phyloP scores from a whole-genome alignment of 2,329 filamentous ascomycete species.

The Sclerotinia minor region DNA sequence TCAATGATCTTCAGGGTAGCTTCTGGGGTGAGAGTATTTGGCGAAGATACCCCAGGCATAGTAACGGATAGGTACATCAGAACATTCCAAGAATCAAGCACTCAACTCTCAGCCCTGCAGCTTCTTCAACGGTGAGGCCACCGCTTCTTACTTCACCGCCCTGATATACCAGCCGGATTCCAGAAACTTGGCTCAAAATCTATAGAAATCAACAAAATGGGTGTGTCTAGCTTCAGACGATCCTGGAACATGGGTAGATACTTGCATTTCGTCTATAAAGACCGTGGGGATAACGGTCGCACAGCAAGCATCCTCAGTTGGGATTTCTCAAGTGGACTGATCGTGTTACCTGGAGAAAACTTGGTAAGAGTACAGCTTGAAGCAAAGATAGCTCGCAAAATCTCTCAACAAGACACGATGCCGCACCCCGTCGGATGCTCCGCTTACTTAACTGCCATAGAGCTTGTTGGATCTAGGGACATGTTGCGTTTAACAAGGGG shows the following conservation, averaged over 20 bases:
- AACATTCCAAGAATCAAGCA: slow-evolving; percentile 25
- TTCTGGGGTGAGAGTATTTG: slow-evolving; percentile 35
- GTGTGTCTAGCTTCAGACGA: slow-evolving; percentile 10
- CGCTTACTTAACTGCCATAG: slow-evolving; percentile 19
- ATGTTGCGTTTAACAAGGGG: slow-evolving; percentile 13
- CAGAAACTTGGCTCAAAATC: slow-evolving; percentile 31
- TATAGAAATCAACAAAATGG: slow-evolving; percentile 16
- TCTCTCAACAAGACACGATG: neutral
- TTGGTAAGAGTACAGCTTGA: slow-evolving; percentile 1
- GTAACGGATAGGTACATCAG: slow-evolving; percentile 24
- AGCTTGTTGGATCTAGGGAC: slow-evolving; percentile 11
- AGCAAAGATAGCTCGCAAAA: neutral
- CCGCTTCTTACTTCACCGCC: slow-evolving; percentile 32
- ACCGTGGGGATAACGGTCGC: slow-evolving; percentile 20
- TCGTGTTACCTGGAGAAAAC: slow-evolving; percentile 20
- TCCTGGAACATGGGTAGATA: slow-evolving; percentile 19
- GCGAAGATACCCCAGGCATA: slow-evolving; percentile 31
- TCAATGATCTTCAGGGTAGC: slow-evolving; percentile 30
- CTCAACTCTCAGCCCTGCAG: slow-evolving; percentile 40
- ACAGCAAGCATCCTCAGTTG: neutral
- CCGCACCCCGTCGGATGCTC: slow-evolving; percentile 30
- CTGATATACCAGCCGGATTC: slow-evolving; percentile 29
- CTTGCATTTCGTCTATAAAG: slow-evolving; percentile 22
- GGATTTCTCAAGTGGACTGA: slow-evolving; percentile 9
- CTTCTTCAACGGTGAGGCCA: slow-evolving; percentile 34